Base-by-base conservation (phyloP, 768 basidiomycete genomes). In the Amanita rimosa region DNA sequence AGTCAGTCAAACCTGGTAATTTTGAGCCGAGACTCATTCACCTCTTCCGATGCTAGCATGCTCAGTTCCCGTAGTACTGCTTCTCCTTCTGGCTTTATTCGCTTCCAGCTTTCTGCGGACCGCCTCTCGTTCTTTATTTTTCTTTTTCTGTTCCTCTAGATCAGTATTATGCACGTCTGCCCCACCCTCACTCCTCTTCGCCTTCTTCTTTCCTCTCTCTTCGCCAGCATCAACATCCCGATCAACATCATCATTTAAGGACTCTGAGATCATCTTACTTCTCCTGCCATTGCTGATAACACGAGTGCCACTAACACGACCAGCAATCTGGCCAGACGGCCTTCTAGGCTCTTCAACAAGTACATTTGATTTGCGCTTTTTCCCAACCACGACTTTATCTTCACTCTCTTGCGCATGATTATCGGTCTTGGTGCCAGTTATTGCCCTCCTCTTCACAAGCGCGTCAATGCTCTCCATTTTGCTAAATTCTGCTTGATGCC, bases 381-480 rank as follows among this genome's bases (percentile, higher is more conserved):
- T 71, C 24, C 64, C 65, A 17, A 62, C 52, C 11, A 62, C 56
- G 14, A 57, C 45, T 24, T 54, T 57, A 24, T 58, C 61, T 14
- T 52, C 54, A 16, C 29, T 51, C 49, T 50, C 57, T 50, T 46
- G 52, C 17, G 55, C 55, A 27, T 46, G 48, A 44, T 54, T 54
- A 39, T 60, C 49, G 13, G 43, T 62, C 36, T 40, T 40, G 26
- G 13, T 11, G 10, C 33, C 22, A 17, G 46, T 2, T 13, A 38
- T 19, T 4, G 37, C 48, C 42, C 61, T 62, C 44, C 64, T 62
- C 56, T 58, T 66, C 31, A 68, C 57, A 33, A 70, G 47, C 40
- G 62, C 63, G 56, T 69, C 73, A 57, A 89, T 88, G 6, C 83
- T 80, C 54, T 85, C 83, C 87, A 90, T 90, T 70, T 78, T 82